phyloP scores from a whole-genome alignment of 495 filamentous ascomycete species.

The Lichina pygmaea region DNA sequence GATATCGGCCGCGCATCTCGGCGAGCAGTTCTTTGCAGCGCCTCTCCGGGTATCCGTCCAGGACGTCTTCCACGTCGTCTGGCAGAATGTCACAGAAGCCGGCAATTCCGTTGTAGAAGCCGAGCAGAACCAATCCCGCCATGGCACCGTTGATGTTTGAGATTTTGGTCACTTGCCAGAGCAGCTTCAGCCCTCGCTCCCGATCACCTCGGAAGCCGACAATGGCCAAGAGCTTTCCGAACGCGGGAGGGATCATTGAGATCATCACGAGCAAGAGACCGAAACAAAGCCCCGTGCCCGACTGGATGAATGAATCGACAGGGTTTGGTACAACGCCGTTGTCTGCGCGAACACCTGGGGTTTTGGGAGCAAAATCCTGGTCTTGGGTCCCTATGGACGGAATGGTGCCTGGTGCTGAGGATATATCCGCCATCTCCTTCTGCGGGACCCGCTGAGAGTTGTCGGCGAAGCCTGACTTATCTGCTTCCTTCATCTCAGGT shows the following conservation, averaged over 20 bases:
- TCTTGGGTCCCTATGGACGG: neutral
- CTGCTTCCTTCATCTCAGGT: neutral
- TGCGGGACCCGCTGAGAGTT: neutral
- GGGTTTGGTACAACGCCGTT: slow-evolving; percentile 21
- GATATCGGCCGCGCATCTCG: slow-evolving; percentile 52
- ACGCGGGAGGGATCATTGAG: slow-evolving; percentile 74
- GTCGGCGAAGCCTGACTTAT: neutral
- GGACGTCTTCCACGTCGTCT: slow-evolving; percentile 19
- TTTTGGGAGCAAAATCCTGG: neutral
- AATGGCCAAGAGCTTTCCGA: slow-evolving; percentile 56
- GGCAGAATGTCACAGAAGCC: slow-evolving; percentile 75
- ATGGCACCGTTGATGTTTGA: slow-evolving; percentile 79
- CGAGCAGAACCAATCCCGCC: slow-evolving; percentile 52
- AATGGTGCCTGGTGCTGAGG: neutral
- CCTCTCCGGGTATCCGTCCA: slow-evolving; percentile 43
- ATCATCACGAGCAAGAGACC: slow-evolving; percentile 64
- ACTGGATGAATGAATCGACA: slow-evolving; percentile 68
- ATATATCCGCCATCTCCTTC: neutral
- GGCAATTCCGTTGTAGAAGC: slow-evolving; percentile 67
- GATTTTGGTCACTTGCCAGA: slow-evolving; percentile 80
- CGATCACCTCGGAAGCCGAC: slow-evolving; percentile 86
- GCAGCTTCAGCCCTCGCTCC: slow-evolving; percentile 52
- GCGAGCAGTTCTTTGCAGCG: slow-evolving; percentile 39
- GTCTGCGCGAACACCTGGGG: neutral
- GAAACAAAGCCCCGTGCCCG: slow-evolving; percentile 68